phyloP scores from a whole-genome alignment of 176 grass and related monocot species.

The Avena insularis region DNA sequence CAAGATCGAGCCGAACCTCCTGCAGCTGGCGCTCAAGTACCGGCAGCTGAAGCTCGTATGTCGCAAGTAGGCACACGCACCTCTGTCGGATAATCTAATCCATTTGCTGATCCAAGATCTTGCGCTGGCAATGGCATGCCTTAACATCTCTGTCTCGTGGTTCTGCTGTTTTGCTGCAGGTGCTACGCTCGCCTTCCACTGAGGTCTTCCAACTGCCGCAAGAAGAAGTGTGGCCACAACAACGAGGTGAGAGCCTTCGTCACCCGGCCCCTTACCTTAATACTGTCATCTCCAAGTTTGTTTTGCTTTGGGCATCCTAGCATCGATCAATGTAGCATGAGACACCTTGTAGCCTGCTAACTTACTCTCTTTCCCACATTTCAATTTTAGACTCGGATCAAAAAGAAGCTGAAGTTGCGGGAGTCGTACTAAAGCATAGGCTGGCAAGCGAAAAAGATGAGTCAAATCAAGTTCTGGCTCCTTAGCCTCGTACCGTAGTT shows the following conservation, averaged over 20 bases:
- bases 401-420: slow-evolving; percentile 1
- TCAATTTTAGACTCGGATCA: not conserved
- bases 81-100: no score
- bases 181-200: slow-evolving; percentile 19
- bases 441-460: slow-evolving; percentile 13
- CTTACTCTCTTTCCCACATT: not conserved
- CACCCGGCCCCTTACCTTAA: no score
- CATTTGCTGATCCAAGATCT: no score
- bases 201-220: slow-evolving; percentile 11
- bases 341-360: not conserved
- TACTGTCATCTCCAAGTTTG: no score
- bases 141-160: not conserved
- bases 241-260: slow-evolving; percentile 10
- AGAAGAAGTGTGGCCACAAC: slow-evolving; percentile 30
- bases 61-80: not conserved
- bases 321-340: no score
- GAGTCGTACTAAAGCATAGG: not conserved
- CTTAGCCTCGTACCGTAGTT: slow-evolving; percentile 12
- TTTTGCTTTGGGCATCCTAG: no score
- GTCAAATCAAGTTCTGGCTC: not conserved
- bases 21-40: slow-evolving; percentile 27
- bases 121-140: not conserved
- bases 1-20: slow-evolving; percentile 3
- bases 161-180: slow-evolving; percentile 1
- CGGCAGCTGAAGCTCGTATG: slow-evolving; percentile 1